Evolutionary conservation across 1,139 yeast species (phyloP), one percentile per base, ranked within the genome.

Genomic region (Yarrowia galli): DNA sequence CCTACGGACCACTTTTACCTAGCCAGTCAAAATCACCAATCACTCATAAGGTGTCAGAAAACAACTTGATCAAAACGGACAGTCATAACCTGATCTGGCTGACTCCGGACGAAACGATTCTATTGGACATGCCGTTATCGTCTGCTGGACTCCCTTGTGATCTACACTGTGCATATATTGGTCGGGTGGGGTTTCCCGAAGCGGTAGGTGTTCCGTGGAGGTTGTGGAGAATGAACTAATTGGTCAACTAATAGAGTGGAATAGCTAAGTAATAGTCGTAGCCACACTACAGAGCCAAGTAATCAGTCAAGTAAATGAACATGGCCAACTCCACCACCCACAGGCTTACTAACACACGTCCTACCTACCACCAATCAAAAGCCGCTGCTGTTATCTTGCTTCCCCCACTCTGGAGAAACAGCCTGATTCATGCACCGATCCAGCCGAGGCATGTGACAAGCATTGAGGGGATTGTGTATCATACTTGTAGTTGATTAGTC

Each of bases 381-480:
- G 38, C 48, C 63, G 36, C 18, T 5, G 23, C 63, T 42, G 42
- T n/a, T 49, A 49, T 49, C 56, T 49, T 18, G 40, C 56, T 18
- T 53, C 16, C 60, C 60, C 60, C 60, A 53, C 60, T 36, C 43
- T 8, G 32, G 32, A 6, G 32, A 25, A 2, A 3, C 25, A 18
- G 63, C 63, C 38, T 56, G 48, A 25, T 12, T 56, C 63, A 56
- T 56, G 63, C 63, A 56, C 15, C 28, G 35, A 10, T 28, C 42
- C 49, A 36, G 46, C 63, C 63, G 63, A 56, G 63, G 63, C 60
- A 53, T 53, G 60, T 53, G 48, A 56, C 38, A 40, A n/a, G 58
- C 42, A 51, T 6, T 4, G 16, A 36, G 12, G 40, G 40, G n/a
- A n/a, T n/a, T n/a, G n/a, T n/a, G n/a, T n/a, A n/a, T n/a, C n/a